Evolutionary conservation across 768 basidiomycete genomes (phyloP), one percentile per base, ranked within the genome.

Genomic region (Suillus ampliporus): DNA sequence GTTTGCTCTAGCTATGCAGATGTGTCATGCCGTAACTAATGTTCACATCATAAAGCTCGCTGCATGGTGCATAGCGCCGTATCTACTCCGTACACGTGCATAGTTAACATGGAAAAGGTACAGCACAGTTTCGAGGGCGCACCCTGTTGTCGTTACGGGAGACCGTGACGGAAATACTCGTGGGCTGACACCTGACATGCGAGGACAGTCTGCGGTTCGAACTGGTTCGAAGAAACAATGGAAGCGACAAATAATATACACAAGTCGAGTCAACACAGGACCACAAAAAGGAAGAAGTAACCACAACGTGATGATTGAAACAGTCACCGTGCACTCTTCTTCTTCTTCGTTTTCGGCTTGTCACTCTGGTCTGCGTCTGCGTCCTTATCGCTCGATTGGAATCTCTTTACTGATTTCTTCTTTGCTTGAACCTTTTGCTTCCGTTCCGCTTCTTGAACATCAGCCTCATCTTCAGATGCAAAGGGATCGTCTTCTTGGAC

Each of bases 401-500:
- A 13, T 40, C 54, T 56, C 38, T 56, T 56, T 13, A 10, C 23
- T 40, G 38, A 26, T 56, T 56, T 56, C 38, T 9, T 17, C 38
- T 28, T 56, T 7, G 54, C 17, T 40, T 56, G 54, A 17, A 56
- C 54, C 17, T 26, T 19, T 56, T 28, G 54, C 26, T 56, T 56
- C 54, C 38, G 37, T 26, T 40, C 54, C 17, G 17, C 54, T 40
- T 56, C 38, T 28, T 56, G 37, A 56, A 37, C 62, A 19, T 67
- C 65, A 15, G 62, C 71, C 17, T 78, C 78, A 47, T 78, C 77
- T 57, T 87, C 86, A 53, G 87, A 87, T 50, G 77, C 85, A 74
- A 91, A 91, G 10, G 83, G 84, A 71, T 89, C 82, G 54, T 84
- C 83, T 1, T 72, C 69, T 17, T 19, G 46, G 6, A 52, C 64